Evolutionary conservation across 345 rosid genomes (phyloP).

Genomic region (Punica granatum): DNA sequence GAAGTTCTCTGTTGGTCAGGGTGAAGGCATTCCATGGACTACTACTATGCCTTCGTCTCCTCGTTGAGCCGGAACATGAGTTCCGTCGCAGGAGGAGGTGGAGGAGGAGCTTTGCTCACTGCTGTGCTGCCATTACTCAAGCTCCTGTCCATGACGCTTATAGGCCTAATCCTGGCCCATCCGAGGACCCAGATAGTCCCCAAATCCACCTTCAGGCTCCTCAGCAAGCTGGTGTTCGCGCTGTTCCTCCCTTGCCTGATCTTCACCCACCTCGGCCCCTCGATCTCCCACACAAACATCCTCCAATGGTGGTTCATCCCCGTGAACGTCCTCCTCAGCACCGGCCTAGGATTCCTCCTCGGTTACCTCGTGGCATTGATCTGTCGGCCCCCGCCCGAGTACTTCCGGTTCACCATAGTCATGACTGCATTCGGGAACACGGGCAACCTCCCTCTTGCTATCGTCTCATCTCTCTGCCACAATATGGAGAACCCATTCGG

Average conservation of each 20-base stretch:
- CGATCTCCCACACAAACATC: constrained; percentile 45
- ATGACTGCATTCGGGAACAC: constrained; percentile 94
- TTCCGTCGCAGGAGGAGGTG: constrained; percentile 3
- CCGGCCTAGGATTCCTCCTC: constrained; percentile 52
- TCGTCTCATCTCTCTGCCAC: constrained; percentile 79
- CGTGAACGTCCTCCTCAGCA: constrained; percentile 65
- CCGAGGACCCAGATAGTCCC: constrained; percentile 56
- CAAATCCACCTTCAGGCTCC: constrained; percentile 63
- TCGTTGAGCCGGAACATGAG: not conserved
- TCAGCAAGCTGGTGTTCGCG: constrained; percentile 89
- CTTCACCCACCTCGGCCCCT: constrained; percentile 80
- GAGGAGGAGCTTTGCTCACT: constrained; percentile 35
- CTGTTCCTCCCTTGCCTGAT: constrained; percentile 85
- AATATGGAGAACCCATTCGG: constrained; percentile 63
- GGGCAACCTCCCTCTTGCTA: constrained; percentile 73
- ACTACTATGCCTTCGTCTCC: not conserved
- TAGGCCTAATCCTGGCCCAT: constrained; percentile 76
- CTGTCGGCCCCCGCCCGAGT: constrained; percentile 75
- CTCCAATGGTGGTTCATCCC: constrained; percentile 87
- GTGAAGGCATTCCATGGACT: not conserved
- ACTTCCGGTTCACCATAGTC: constrained; percentile 61
- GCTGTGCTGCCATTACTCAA: constrained; percentile 72
- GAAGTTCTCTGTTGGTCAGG: not conserved
- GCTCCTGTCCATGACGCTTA: constrained; percentile 53
- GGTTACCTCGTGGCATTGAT: constrained; percentile 66